These are phyloP conservation scores for Achlya hypogyna DNA, from an alignment of 352 stramenopile genomes.

Conservation along the genomic window DNA sequence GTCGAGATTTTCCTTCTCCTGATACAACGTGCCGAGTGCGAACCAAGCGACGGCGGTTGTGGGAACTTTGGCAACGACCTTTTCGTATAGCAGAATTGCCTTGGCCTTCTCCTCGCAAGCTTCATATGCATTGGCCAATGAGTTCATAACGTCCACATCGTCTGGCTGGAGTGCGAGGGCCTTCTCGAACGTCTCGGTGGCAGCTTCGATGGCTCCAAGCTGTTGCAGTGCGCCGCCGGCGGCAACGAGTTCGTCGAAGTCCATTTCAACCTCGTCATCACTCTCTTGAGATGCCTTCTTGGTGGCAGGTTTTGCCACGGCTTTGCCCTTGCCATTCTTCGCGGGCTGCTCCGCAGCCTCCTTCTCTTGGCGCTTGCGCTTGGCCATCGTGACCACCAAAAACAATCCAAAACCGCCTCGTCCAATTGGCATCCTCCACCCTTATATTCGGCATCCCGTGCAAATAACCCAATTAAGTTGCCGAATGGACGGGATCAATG, in stretches of 20 bases:
- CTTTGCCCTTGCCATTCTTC: not conserved
- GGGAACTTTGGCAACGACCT: constrained; percentile 28
- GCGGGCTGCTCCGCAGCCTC: constrained; percentile 4
- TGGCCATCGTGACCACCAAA: constrained; percentile 15
- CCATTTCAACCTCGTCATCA: constrained; percentile 33
- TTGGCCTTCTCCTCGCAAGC: constrained; percentile 26
- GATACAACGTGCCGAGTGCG: constrained; percentile 31
- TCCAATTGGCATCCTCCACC: not conserved
- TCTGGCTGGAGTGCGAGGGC: constrained; percentile 32
- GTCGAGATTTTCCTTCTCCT: constrained; percentile 21
- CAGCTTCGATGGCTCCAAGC: constrained; percentile 40
- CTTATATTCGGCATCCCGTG: not conserved
- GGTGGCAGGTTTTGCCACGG: not conserved
- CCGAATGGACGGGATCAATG: too few species aligned
- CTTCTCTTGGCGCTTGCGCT: constrained; percentile 24
- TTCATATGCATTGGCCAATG: constrained; percentile 39
- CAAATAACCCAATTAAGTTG: too few species aligned
- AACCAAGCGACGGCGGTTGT: constrained; percentile 49
- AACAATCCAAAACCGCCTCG: not conserved
- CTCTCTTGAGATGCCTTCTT: constrained; percentile 10
- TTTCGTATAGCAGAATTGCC: constrained; percentile 32
- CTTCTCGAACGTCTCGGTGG: constrained; percentile 32
- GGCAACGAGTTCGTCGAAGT: constrained; percentile 48
- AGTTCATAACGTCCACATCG: constrained; percentile 39
- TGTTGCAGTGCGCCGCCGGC: constrained; percentile 61